These are phyloP conservation scores for Millerozyma acaciae DNA, from an alignment of 805 yeast genomes.

Conservation along the genomic window DNA sequence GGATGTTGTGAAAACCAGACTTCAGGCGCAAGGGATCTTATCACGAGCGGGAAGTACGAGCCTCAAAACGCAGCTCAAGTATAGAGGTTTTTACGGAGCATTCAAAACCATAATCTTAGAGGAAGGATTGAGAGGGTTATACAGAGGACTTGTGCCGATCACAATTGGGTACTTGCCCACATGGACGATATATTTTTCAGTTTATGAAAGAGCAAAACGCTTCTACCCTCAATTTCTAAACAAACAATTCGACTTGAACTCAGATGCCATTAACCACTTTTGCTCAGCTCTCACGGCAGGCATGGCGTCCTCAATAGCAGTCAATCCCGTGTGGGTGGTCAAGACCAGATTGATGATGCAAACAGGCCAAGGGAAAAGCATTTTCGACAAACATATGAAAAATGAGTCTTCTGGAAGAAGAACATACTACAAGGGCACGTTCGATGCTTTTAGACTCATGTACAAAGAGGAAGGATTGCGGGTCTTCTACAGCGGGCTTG, in stretches of 20 bases:
- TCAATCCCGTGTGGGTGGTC: slow-evolving; percentile 97
- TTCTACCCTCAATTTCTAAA: slow-evolving; percentile 43
- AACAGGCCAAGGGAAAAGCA: slow-evolving; percentile 45
- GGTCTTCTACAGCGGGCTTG: slow-evolving; percentile 83
- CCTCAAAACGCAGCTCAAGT: slow-evolving; percentile 22
- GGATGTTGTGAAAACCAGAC: slow-evolving; percentile 90
- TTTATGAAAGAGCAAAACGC: slow-evolving; percentile 75
- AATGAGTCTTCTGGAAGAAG: slow-evolving; percentile 10
- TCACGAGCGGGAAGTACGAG: slow-evolving; percentile 4
- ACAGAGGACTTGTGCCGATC: slow-evolving; percentile 90
- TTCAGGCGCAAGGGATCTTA: slow-evolving; percentile 82
- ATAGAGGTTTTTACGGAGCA: slow-evolving; percentile 62
- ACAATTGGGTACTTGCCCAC: slow-evolving; percentile 93
- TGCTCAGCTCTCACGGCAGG: slow-evolving; percentile 84
- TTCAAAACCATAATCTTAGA: slow-evolving; percentile 62
- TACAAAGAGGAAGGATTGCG: slow-evolving; percentile 70
- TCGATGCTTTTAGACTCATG: slow-evolving; percentile 82
- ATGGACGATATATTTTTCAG: slow-evolving; percentile 93
- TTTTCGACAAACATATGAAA: slow-evolving; percentile 18
- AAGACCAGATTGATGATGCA: slow-evolving; percentile 93
- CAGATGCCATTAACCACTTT: slow-evolving; percentile 38
- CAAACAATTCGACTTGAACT: slow-evolving; percentile 18
- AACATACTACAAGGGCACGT: slow-evolving; percentile 64
- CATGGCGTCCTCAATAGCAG: slow-evolving; percentile 72
- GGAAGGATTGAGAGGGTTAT: slow-evolving; percentile 81